Evolutionary conservation across 2,329 filamentous ascomycete genomes (phyloP).

Genomic region (Trichoderma atrobrunneum): DNA sequence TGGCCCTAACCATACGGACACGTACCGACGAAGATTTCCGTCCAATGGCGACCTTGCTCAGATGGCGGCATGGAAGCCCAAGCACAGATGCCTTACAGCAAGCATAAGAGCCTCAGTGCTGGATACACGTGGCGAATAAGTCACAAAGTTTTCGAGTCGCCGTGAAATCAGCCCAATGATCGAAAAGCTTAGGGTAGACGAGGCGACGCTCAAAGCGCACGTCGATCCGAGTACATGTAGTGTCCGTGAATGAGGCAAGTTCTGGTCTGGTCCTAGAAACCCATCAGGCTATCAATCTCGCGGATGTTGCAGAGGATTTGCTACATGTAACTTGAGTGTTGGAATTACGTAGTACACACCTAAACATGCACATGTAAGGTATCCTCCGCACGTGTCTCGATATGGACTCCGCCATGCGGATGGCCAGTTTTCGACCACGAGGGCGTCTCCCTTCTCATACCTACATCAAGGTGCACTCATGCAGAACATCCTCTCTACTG

Average conservation of each 20-base stretch:
- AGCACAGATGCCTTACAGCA: neutral
- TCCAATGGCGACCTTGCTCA: neutral
- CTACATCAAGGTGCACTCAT: neutral
- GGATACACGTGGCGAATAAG: neutral
- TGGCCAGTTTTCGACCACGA: neutral
- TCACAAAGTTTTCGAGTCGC: neutral
- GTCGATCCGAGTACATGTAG: neutral
- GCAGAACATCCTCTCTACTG: neutral
- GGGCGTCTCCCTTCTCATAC: neutral
- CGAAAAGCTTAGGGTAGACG: neutral
- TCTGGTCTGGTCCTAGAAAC: neutral
- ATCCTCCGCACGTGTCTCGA: neutral
- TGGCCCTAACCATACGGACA: neutral
- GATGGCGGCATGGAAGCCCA: neutral
- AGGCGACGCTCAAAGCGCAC: neutral
- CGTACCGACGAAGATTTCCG: neutral
- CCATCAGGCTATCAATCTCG: neutral
- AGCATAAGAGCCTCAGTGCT: neutral
- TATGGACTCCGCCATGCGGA: neutral
- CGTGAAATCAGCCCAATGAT: neutral
- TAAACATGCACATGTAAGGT: neutral
- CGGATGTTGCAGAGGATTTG: neutral
- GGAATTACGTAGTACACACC: neutral
- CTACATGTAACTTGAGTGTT: neutral
- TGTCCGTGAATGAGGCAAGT: neutral